Conservation (phyloP, 2,329 filamentous ascomycete species). For the Penicillium sp. region DNA sequence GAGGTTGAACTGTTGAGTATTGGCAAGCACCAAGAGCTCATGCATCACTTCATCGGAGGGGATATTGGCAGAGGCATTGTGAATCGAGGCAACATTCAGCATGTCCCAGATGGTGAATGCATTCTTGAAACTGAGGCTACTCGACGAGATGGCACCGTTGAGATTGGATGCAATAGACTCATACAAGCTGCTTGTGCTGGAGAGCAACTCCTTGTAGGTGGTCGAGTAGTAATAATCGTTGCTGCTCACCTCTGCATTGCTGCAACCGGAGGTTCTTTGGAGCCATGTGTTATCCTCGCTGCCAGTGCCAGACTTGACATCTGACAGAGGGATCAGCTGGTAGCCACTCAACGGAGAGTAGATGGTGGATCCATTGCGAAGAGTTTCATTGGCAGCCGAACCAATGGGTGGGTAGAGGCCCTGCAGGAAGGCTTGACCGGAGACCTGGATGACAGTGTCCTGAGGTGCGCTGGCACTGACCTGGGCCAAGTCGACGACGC, state of each 20-base stretch:
- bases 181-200: constrained; percentile 59
- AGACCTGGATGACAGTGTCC: constrained; percentile 77
- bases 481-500: constrained; percentile 71
- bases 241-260: constrained; percentile 55
- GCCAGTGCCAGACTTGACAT: constrained; percentile 59
- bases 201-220: constrained; percentile 54
- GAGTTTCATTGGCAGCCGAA: constrained; percentile 59
- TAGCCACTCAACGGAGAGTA: constrained; percentile 75
- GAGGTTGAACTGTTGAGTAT: constrained; percentile 77
- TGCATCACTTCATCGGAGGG: constrained; percentile 53
- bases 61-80: constrained; percentile 52
- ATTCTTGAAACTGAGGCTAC: constrained; percentile 61
- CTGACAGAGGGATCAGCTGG: constrained; percentile 79
- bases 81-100: constrained; percentile 64
- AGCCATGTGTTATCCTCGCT: constrained; percentile 62
- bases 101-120: constrained; percentile 67
- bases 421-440: constrained; percentile 79
- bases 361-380: constrained; percentile 72
- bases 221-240: constrained; percentile 60
- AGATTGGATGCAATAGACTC: constrained; percentile 55
- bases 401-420: constrained; percentile 82
- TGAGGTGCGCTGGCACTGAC: constrained; percentile 72
- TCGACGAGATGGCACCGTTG: constrained; percentile 54
- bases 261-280: constrained; percentile 54
- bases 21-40: constrained; percentile 69